Evolutionary conservation across 1,284 basidiomycete genomes (phyloP).

Genomic region (Ceratobasidium sp.): DNA sequence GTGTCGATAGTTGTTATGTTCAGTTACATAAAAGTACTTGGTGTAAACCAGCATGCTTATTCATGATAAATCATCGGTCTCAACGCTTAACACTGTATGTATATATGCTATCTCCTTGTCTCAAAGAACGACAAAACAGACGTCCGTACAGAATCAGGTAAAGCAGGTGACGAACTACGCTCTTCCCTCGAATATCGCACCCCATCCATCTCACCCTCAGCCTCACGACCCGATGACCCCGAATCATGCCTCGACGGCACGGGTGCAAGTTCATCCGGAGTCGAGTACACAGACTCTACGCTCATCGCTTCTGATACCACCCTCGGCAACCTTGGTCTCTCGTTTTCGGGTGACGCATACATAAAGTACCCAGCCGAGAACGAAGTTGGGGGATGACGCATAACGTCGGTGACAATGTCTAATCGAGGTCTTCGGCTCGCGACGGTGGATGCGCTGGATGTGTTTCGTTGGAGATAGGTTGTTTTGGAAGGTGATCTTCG

Average conservation of each 20-base stretch:
- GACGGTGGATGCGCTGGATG: not conserved
- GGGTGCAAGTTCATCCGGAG: not conserved
- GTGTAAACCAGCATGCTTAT: too few relatives aligned
- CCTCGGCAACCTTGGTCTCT: not conserved
- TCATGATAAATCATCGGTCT: too few relatives aligned
- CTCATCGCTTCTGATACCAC: not conserved
- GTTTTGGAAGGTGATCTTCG: not conserved
- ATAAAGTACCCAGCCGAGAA: slow-evolving; percentile 8
- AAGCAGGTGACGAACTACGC: not conserved
- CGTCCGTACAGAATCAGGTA: slow-evolving; percentile 20
- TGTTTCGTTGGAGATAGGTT: not conserved
- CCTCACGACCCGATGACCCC: not conserved
- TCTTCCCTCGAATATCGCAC: slow-evolving; percentile 1
- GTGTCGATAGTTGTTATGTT: too few relatives aligned
- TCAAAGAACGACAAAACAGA: slow-evolving; percentile 9
- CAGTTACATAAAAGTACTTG: too few relatives aligned
- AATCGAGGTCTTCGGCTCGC: not conserved
- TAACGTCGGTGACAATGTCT: not conserved
- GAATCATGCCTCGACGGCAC: not conserved
- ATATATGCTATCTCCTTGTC: not conserved
- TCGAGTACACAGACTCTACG: not conserved
- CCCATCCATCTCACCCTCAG: not conserved
- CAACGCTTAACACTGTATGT: too few relatives aligned
- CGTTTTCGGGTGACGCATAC: not conserved
- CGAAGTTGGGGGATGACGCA: not conserved